Percentiles rank a stretch among this genome's conserved stretches.
Evolutionary conservation across 768 basidiomycete genomes (phyloP).

Genomic region (Gloeophyllum trabeum): DNA sequence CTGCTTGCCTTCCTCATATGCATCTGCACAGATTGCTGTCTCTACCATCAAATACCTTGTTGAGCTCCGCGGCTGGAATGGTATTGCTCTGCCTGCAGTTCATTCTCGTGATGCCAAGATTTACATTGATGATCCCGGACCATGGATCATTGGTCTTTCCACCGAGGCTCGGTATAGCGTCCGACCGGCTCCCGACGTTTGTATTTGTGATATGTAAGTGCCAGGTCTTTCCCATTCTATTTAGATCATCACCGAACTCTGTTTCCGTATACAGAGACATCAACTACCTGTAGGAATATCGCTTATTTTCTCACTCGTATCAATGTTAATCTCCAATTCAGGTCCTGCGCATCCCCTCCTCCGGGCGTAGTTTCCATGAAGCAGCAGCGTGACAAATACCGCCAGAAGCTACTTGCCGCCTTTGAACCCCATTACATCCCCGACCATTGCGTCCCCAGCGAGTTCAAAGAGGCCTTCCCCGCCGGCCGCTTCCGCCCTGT

Average conservation of each 20-base stretch:
- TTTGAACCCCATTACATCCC: constrained; percentile 85
- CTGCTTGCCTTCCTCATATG: constrained; percentile 1
- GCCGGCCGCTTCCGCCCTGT: constrained; percentile 85
- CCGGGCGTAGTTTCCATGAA: constrained; percentile 63
- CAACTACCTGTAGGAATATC: constrained; percentile 54
- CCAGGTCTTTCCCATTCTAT: constrained; percentile 9
- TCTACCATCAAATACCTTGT: constrained; percentile 85
- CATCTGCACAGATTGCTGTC: constrained; percentile 60
- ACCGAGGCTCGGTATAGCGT: constrained; percentile 78
- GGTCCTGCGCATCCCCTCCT: constrained; percentile 74
- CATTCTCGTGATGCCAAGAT: constrained; percentile 88
- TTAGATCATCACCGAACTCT: background rate
- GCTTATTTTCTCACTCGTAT: constrained; percentile 11
- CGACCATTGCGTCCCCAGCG: constrained; percentile 80
- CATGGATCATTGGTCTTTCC: constrained; percentile 89
- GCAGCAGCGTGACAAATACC: constrained; percentile 72
- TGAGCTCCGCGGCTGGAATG: constrained; percentile 88
- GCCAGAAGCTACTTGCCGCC: constrained; percentile 60
- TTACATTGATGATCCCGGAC: constrained; percentile 92
- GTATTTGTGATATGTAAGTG: constrained; percentile 75
- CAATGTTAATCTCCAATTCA: constrained; percentile 19
- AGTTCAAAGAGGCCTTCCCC: constrained; percentile 93
- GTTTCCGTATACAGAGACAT: constrained; percentile 45
- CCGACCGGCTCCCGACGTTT: constrained; percentile 69
- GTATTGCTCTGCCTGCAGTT: constrained; percentile 71